Base-by-base conservation (phyloP, 1,139 yeast species). In the Zygoascus hellenicus region DNA sequence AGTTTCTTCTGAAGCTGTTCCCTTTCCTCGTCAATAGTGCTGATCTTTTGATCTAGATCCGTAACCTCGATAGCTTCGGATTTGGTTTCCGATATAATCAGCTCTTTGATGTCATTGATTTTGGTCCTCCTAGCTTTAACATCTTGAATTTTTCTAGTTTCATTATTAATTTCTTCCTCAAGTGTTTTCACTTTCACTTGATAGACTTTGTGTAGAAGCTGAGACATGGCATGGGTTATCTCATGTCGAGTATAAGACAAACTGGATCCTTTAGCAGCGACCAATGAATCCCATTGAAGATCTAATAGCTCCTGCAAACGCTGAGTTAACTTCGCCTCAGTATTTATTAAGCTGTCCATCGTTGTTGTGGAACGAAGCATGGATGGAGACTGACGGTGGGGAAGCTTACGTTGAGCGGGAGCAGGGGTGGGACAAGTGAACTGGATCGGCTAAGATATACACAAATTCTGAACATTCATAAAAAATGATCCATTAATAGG, bases 211-310 rank as follows among this genome's bases (percentile, higher is more conserved):
- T 36, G 37, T 13, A 45, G 31, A 34, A 58, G 49, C 38, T 50
- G 52, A 7, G 46, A 39, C 53, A 58, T 53, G 14, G 55, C 47
- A 42, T 50, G 36, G 10, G 48, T 48, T 28, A 58, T 56, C 13
- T 57, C 60, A 19, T 45, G 42, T 2, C 62, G 49, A 3, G 58
- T 50, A 11, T 45, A 41, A n/a, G 44, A 46, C 35, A 58, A 45
- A 43, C 46, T 39, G n/a, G 58, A 49, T 30, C 54, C 55, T 22
- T 47, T 48, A 9, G 50, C 50, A 7, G 39, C 47, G 30, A 51
- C 44, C 9, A 58, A 53, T 19, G 58, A 60, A 43, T 57, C 59
- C 49, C 58, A 56, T 42, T 58, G 61, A 41, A 45, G 28, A 46
- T 58, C 61, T 28, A 58, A 52, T 30, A 52, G 48, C 10, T 45